A percentile compares a stretch with the other conserved stretches of the same genome.
These are phyloP conservation scores for Hansenula anomala DNA, from an alignment of 1,139 yeast species.

Conservation along the genomic window DNA sequence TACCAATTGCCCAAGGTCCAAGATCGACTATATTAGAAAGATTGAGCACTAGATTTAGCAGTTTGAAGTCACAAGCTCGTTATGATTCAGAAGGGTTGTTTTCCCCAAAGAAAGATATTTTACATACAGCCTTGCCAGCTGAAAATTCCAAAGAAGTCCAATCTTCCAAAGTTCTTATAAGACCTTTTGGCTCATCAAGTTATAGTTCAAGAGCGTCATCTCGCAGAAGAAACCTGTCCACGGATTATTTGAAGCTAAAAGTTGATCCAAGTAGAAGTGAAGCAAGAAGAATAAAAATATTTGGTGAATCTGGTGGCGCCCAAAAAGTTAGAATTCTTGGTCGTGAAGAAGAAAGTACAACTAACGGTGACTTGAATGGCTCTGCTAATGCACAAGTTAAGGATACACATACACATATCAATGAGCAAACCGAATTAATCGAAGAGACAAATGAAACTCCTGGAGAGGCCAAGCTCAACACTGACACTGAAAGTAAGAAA, in stretches of 20 bases:
- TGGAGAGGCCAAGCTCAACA: not conserved
- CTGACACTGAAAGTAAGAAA: slow-evolving; percentile 2
- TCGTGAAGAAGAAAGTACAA: slow-evolving; percentile 8
- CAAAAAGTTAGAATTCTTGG: slow-evolving; percentile 24
- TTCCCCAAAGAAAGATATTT: slow-evolving; percentile 26
- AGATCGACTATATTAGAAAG: slow-evolving; percentile 29
- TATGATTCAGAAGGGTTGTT: slow-evolving; percentile 31
- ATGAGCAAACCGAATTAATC: not conserved
- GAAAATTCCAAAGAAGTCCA: slow-evolving; percentile 8
- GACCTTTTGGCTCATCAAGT: slow-evolving; percentile 13
- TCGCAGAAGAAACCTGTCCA: slow-evolving; percentile 11
- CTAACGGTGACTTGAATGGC: not conserved
- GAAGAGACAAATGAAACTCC: not conserved
- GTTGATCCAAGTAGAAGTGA: slow-evolving; percentile 35
- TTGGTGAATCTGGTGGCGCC: slow-evolving; percentile 27
- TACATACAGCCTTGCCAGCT: slow-evolving; percentile 9
- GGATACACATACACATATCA: slow-evolving; percentile 1
- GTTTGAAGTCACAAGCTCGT: slow-evolving; percentile 17
- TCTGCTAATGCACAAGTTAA: not conserved
- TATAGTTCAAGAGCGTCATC: slow-evolving; percentile 7
- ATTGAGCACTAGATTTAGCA: slow-evolving; percentile 27
- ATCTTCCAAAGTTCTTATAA: slow-evolving; percentile 6
- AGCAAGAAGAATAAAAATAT: slow-evolving; percentile 30
- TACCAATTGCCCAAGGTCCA: slow-evolving; percentile 9
- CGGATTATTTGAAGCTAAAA: slow-evolving; percentile 26